These are phyloP conservation scores for Sporothrix euskadiensis DNA, from an alignment of 2,329 filamentous ascomycete genomes.

Conservation along the genomic window DNA sequence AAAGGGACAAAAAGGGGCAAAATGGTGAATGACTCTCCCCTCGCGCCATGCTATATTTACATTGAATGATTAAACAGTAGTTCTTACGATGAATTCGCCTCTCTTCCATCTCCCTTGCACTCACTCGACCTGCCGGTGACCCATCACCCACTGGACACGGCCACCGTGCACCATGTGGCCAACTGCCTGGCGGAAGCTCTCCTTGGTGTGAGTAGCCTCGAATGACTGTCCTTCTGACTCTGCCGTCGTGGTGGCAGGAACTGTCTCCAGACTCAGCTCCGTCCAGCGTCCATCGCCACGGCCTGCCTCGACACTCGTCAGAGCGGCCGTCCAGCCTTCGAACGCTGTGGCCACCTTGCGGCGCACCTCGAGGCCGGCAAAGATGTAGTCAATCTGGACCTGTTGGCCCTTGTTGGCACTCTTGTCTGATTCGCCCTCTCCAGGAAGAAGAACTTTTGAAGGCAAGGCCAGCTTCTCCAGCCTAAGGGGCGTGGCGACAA, in stretches of 20 bases:
- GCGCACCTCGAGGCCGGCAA: constrained; percentile 56
- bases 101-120: not conserved
- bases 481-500: constrained; percentile 48
- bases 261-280: constrained; percentile 50
- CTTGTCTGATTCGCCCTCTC: too few relatives aligned
- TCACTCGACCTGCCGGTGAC: constrained; percentile 11
- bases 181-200: constrained; percentile 25
- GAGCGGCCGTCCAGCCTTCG: constrained; percentile 49
- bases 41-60: constrained; percentile 5
- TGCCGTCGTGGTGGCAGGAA: constrained; percentile 20
- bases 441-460: constrained; percentile 29
- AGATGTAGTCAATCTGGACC: constrained; percentile 43
- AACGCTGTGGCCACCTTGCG: constrained; percentile 48
- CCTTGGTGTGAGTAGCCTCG: not conserved
- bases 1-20: not conserved
- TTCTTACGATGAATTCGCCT: not conserved
- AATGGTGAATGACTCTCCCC: not conserved
- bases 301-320: constrained; percentile 55
- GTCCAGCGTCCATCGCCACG: constrained; percentile 53
- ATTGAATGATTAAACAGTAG: not conserved
- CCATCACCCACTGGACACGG: constrained; percentile 27
- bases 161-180: constrained; percentile 26
- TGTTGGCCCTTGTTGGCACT: constrained; percentile 1
- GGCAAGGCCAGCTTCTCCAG: constrained; percentile 36
- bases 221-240: not conserved